Evolutionary conservation across 2,329 filamentous ascomycete species (phyloP), one percentile per base, ranked within the genome.

Genomic region (Penicillium capsulatum): DNA sequence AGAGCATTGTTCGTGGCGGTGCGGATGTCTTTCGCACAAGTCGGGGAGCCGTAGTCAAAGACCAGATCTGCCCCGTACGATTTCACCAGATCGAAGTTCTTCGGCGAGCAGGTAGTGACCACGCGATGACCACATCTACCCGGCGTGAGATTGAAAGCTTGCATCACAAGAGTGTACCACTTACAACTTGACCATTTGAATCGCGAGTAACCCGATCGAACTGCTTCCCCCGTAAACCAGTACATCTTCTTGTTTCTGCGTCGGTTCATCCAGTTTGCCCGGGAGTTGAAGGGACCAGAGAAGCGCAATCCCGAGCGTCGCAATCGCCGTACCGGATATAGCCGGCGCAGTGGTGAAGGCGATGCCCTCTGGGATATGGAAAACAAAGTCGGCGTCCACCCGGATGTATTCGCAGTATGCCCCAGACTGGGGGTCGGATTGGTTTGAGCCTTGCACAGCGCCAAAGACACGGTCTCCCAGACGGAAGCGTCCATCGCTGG

Each of bases 401-500:
- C 37, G 38, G 8, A 55, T 9, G 16, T 48, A 55, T 19, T 55
- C 48, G 14, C 46, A 55, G 16, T 55, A 55, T 1, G 52, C 47
- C 4, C 52, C 52, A n/a, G 50, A 48, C 10, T 30, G 26, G 1
- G 44, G 31, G 38, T 49, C 43, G 1, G 42, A 35, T 31, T 45
- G 47, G 11, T 58, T 58, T 1, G 51, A 51, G 13, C 65, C 67
- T 27, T 65, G 58, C 4, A 59, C 59, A 11, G 56, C 50, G 5
- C 67, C 68, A 11, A 56, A 60, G 3, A 68, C 62, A 4, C 52
- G 51, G 43, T 69, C 64, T 13, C 67, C 66, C 2, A 60, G 36
- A 15, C 39, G 33, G 11, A 62, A 55, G 13, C 37, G 38, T 7
- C 43, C 40, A 5, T 42, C 13, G 6, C 31, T 37, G 3, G 39